Base-by-base conservation (phyloP, 2,329 filamentous ascomycete species). In the Magnaporthiopsis incrustans region DNA sequence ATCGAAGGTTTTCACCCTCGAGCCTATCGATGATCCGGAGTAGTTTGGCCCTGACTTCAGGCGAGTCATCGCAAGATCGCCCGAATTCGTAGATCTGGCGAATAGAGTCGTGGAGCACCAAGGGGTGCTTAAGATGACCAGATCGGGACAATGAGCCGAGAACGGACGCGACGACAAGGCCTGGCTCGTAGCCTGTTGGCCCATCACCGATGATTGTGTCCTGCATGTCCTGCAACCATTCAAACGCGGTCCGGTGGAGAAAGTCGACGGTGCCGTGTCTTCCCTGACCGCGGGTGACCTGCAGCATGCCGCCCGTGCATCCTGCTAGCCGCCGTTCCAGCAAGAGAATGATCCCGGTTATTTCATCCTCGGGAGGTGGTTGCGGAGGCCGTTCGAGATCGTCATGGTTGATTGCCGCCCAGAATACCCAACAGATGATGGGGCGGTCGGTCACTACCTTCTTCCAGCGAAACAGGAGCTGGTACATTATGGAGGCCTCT, bases 401-500 rank as follows among this genome's bases (percentile, higher is more conserved):
- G 8, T 35, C 33, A 35, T 35, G 33, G 33, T 61, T 44, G n/a
- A 44, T n/a, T 18, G 59, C 59, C 12, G 18, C 33, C 59, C 59
- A 61, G 35, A 61, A 61, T 27, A 33, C 15, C 30, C 5, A 11
- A 14, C 27, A 11, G 32, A 10, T 10, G n/a, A 61, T 7, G 10
- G 6, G 3, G 3, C 50, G 0, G 10, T 22, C 3, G 18, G n/a
- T 7, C 25, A 22, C 14, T 8, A 38, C 35, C 12, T 38, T 15
- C 12, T 38, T n/a, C 59, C 59, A 61, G 7, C 10, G 59, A 26
- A 61, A 50, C 30, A 61, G 25, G 15, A 61, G 33, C 59, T 61
- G 59, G n/a, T 61, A 61, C 59, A 61, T 61, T 26, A 26, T 61
- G 59, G 59, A 61, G 5, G 59, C 32, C 32, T n/a, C 35, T 61